phyloP scores from a whole-genome alignment of 306 rosid species.

The Casuarina cunninghamiana region DNA sequence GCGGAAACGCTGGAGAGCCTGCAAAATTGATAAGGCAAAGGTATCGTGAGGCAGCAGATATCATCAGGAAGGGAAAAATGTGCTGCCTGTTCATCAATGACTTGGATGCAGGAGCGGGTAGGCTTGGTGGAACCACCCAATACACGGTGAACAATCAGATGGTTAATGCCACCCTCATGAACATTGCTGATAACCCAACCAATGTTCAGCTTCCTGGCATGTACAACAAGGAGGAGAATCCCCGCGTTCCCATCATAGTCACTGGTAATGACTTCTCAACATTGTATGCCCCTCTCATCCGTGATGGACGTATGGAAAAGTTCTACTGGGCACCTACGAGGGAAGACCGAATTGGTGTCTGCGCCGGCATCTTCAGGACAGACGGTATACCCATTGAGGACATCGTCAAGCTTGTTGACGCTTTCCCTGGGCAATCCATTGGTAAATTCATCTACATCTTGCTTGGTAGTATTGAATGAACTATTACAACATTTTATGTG shows the following conservation, averaged over 20 bases:
- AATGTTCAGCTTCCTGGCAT: constrained; percentile 78
- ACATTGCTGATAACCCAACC: constrained; percentile 79
- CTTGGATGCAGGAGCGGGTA: constrained; percentile 83
- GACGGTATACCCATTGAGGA: constrained; percentile 46
- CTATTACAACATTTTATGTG: background rate
- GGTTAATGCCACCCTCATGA: constrained; percentile 85
- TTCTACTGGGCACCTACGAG: constrained; percentile 85
- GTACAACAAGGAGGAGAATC: constrained; percentile 78
- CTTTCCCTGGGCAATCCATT: constrained; percentile 73
- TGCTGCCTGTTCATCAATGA: constrained; percentile 79
- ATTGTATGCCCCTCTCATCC: constrained; percentile 75
- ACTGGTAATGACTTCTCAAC: constrained; percentile 83
- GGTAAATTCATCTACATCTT: constrained; percentile 38
- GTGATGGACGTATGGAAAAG: constrained; percentile 84
- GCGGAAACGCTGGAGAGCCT: constrained; percentile 96
- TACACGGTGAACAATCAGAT: constrained; percentile 83
- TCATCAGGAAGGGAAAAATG: constrained; percentile 71
- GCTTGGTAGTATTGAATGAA: background rate
- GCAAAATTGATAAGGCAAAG: constrained; percentile 86
- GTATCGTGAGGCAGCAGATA: constrained; percentile 82
- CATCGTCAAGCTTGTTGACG: constrained; percentile 63
- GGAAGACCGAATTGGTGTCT: constrained; percentile 69
- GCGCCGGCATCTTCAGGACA: constrained; percentile 58
- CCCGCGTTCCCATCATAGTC: constrained; percentile 65
- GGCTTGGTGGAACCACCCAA: constrained; percentile 71